These are phyloP conservation scores for Ceratocystis cubensis DNA, from an alignment of 2,329 filamentous ascomycete species.

Conservation along the genomic window DNA sequence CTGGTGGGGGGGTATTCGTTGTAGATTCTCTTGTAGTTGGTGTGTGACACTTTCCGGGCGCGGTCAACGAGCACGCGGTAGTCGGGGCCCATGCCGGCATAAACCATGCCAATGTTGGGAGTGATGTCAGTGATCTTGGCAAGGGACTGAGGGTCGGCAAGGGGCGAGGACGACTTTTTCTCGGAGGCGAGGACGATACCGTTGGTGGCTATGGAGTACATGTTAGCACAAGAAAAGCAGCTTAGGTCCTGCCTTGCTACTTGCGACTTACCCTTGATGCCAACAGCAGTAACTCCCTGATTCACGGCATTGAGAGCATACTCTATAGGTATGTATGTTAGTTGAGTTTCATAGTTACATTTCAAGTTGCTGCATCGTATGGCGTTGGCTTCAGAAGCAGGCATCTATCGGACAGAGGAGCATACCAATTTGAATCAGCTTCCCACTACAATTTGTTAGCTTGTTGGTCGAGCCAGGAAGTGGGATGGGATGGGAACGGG, in stretches of 20 bases:
- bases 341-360: neutral
- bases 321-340: slow-evolving; percentile 43
- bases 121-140: slow-evolving; percentile 98
- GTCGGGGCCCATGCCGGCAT: slow-evolving; percentile 97
- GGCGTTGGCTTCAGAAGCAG: too few relatives aligned
- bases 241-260: neutral
- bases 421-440: slow-evolving; percentile 91
- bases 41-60: slow-evolving; percentile 95
- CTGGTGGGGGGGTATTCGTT: slow-evolving; percentile 99
- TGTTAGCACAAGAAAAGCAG: slow-evolving; percentile 23
- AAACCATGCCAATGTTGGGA: slow-evolving; percentile 98
- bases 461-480: slow-evolving; percentile 20
- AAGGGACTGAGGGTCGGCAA: slow-evolving; percentile 87
- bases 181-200: slow-evolving; percentile 97
- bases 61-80: slow-evolving; percentile 96
- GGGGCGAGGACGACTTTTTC: slow-evolving; percentile 96
- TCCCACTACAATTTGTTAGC: slow-evolving; percentile 56
- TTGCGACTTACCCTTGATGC: slow-evolving; percentile 71
- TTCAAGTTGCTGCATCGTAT: neutral
- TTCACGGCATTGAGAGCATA: slow-evolving; percentile 99
- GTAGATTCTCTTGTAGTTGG: slow-evolving; percentile 98
- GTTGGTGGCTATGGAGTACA: slow-evolving; percentile 61
- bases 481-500: slow-evolving; percentile 21
- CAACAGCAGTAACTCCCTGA: slow-evolving; percentile 94
- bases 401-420: slow-evolving; percentile 8